Conservation (phyloP, 2,329 filamentous ascomycete species). For the Curvularia spicifera region DNA sequence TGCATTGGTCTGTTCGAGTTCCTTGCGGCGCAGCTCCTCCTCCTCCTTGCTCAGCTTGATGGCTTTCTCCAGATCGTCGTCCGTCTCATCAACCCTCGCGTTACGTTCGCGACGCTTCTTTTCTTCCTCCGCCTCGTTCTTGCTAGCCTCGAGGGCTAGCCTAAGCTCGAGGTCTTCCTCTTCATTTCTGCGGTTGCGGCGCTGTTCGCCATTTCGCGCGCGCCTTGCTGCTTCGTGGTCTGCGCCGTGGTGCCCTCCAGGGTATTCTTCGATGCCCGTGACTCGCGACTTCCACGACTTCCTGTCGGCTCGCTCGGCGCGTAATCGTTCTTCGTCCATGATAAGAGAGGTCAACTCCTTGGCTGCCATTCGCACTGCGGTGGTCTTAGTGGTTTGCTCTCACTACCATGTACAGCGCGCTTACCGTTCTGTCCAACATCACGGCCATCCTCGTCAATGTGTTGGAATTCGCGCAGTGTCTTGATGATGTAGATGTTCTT, state of each 20-base stretch:
- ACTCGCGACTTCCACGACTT: constrained; percentile 98
- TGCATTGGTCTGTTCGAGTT: constrained; percentile 86
- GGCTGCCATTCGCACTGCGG: constrained; percentile 85
- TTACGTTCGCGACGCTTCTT: constrained; percentile 68
- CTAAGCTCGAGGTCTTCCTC: constrained; percentile 86
- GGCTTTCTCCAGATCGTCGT: constrained; percentile 92
- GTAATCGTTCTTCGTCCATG: constrained; percentile 89
- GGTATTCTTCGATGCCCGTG: constrained; percentile 86
- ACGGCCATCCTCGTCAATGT: constrained; percentile 91
- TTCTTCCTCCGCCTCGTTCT: constrained; percentile 92
- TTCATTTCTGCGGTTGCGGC: constrained; percentile 66
- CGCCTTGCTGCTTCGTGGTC: constrained; percentile 49
- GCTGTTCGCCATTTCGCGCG: constrained; percentile 48
- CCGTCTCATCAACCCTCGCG: constrained; percentile 60
- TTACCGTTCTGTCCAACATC: constrained; percentile 97
- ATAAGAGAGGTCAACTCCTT: constrained; percentile 94
- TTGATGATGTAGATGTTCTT: constrained; percentile 99
- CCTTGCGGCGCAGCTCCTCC: constrained; percentile 83
- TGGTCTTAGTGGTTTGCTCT: constrained; percentile 23
- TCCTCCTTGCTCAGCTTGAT: constrained; percentile 95
- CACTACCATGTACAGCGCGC: constrained; percentile 32
- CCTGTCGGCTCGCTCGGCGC: constrained; percentile 86
- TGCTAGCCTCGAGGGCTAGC: constrained; percentile 92
- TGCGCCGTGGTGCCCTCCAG: constrained; percentile 44
- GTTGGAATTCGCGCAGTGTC: constrained; percentile 94